phyloP scores from a whole-genome alignment of 768 basidiomycete genomes.

The Clitopilus passeckerianus region DNA sequence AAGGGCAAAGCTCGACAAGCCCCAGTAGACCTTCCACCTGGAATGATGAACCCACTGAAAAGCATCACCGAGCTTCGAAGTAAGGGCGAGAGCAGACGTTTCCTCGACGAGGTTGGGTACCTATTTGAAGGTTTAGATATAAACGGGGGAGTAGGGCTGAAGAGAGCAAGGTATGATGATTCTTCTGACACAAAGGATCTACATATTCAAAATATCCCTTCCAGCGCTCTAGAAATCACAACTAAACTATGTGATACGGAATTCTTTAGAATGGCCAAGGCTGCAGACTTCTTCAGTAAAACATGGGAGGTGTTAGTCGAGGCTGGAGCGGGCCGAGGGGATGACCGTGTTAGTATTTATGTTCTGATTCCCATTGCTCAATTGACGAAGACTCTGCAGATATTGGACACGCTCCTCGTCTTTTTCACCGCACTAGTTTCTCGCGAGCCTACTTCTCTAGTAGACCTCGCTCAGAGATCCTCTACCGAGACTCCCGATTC shows the following conservation, averaged over 20 bases:
- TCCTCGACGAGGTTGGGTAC: constrained; percentile 82
- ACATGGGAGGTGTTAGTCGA: constrained; percentile 64
- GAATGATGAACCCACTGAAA: constrained; percentile 71
- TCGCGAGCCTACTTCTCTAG: constrained; percentile 48
- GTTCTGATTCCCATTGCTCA: not conserved
- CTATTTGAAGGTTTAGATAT: constrained; percentile 73
- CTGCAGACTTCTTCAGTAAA: constrained; percentile 63
- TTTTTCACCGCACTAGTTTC: constrained; percentile 63
- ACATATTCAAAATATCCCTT: not conserved
- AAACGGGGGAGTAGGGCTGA: constrained; percentile 45
- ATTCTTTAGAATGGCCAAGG: constrained; percentile 76
- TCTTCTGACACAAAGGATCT: not conserved
- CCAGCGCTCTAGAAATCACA: constrained; percentile 72
- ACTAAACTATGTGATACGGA: constrained; percentile 69
- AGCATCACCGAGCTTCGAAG: constrained; percentile 78
- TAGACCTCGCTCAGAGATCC: constrained; percentile 43
- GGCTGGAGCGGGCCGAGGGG: constrained; percentile 54
- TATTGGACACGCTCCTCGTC: constrained; percentile 58
- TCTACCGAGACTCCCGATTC: constrained; percentile 6
- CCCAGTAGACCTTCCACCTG: constrained; percentile 32
- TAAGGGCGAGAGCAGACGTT: constrained; percentile 76
- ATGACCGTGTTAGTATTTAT: constrained; percentile 39
- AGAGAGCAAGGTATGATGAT: constrained; percentile 57
- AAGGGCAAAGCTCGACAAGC: constrained; percentile 28
- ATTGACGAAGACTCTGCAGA: constrained; percentile 27